Percentiles rank a stretch among this genome's conserved stretches.
Conservation (phyloP, 1,284 basidiomycete species). For the Malassezia restricta region DNA sequence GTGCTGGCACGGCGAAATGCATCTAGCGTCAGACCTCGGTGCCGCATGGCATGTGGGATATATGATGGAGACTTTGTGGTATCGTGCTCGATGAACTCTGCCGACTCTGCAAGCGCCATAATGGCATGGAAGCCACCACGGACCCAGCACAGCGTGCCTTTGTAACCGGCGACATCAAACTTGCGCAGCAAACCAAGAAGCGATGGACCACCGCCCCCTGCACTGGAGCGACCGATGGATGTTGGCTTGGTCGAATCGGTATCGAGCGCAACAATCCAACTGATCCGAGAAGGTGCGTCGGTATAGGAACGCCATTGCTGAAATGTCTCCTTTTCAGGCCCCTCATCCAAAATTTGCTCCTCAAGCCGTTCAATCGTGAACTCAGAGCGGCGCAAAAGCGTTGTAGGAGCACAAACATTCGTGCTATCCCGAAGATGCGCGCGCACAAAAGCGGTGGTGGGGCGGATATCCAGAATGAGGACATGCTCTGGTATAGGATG, state of each 20-base stretch:
- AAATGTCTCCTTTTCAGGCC: slow-evolving; percentile 20
- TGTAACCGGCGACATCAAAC: slow-evolving; percentile 35
- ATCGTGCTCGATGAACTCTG: background rate
- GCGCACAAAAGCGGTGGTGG: slow-evolving; percentile 50
- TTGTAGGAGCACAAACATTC: slow-evolving; percentile 82
- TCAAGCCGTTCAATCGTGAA: slow-evolving; percentile 39
- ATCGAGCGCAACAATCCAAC: slow-evolving; percentile 37
- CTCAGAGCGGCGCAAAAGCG: slow-evolving; percentile 56
- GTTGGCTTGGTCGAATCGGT: slow-evolving; percentile 27
- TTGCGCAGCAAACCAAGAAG: slow-evolving; percentile 41
- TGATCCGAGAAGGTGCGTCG: background rate
- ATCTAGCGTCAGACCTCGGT: slow-evolving; percentile 29
- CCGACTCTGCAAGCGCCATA: background rate
- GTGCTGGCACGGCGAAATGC: slow-evolving; percentile 31
- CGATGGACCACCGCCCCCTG: slow-evolving; percentile 39
- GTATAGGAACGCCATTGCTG: slow-evolving; percentile 18
- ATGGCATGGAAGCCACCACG: slow-evolving; percentile 31
- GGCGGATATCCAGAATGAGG: slow-evolving; percentile 68
- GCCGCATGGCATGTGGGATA: background rate
- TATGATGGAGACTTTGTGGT: background rate
- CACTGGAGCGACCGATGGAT: slow-evolving; percentile 29
- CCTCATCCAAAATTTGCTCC: slow-evolving; percentile 32
- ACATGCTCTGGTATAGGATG: slow-evolving; percentile 13
- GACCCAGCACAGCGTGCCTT: slow-evolving; percentile 39
- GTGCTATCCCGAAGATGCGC: slow-evolving; percentile 52